phyloP scores from a whole-genome alignment of 2,329 filamentous ascomycete genomes.

The Diaporthe eres region DNA sequence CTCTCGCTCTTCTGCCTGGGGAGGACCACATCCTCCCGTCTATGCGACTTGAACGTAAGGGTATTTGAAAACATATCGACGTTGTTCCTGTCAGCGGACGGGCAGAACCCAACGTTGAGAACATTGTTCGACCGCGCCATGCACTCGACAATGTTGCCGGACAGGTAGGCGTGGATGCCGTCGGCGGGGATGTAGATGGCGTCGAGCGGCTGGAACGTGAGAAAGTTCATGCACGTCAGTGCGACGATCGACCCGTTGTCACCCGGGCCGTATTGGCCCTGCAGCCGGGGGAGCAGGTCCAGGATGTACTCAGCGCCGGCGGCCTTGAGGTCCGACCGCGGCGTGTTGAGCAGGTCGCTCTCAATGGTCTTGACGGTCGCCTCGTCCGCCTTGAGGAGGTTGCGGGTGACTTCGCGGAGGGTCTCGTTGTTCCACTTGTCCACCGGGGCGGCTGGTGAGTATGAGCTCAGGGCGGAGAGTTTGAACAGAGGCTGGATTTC shows the following conservation, averaged over 20 bases:
- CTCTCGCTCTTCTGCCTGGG: slow-evolving; percentile 62
- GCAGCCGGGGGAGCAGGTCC: slow-evolving; percentile 74
- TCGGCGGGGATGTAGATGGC: slow-evolving; percentile 80
- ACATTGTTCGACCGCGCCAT: slow-evolving; percentile 85
- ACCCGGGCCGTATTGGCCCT: slow-evolving; percentile 71
- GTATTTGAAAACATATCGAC: slow-evolving; percentile 74
- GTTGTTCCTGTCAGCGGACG: slow-evolving; percentile 73
- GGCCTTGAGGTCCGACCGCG: slow-evolving; percentile 61
- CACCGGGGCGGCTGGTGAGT: slow-evolving; percentile 61
- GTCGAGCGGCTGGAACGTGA: slow-evolving; percentile 75
- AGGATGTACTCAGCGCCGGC: slow-evolving; percentile 70
- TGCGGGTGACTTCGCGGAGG: slow-evolving; percentile 68
- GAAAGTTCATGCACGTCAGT: slow-evolving; percentile 81
- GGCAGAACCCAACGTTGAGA: slow-evolving; percentile 81
- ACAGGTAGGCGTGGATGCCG: slow-evolving; percentile 80
- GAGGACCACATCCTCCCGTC: slow-evolving; percentile 68
- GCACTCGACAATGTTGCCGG: slow-evolving; percentile 82
- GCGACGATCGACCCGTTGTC: slow-evolving; percentile 80
- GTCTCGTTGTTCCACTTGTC: slow-evolving; percentile 68
- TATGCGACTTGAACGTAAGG: slow-evolving; percentile 75
- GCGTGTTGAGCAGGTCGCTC: slow-evolving; percentile 62
- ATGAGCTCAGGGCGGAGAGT: slow-evolving; percentile 66
- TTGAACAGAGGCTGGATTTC: slow-evolving; percentile 72
- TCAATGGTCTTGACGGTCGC: slow-evolving; percentile 67
- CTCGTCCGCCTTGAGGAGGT: slow-evolving; percentile 68